These are phyloP conservation scores for Raddia distichophylla DNA, from an alignment of 176 grass and related monocot genomes.

Conservation along the genomic window DNA sequence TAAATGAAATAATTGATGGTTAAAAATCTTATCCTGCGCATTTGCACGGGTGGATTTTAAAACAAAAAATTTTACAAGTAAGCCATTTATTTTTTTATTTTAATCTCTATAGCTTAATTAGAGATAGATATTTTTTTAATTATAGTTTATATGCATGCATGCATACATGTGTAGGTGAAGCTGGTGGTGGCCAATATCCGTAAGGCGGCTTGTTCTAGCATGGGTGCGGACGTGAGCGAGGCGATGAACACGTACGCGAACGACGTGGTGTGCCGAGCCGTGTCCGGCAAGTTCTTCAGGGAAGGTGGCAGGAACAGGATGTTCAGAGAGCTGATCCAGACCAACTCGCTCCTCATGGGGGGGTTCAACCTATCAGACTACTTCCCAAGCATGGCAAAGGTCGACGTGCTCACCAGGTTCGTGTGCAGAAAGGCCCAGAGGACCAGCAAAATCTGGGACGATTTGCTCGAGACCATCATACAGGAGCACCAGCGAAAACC, in stretches of 20 bases:
- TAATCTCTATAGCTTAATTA: no score
- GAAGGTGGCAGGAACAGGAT: slow-evolving; percentile 24
- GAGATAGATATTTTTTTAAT: no score
- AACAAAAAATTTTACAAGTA: no score
- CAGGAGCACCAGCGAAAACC: slow-evolving; percentile 1
- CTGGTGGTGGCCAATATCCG: background rate
- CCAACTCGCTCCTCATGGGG: background rate
- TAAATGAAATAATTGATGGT: no score
- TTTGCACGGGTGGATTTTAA: no score
- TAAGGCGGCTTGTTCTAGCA: background rate
- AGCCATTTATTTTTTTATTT: no score
- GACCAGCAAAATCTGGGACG: slow-evolving; percentile 23
- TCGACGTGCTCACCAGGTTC: background rate
- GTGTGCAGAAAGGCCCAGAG: background rate
- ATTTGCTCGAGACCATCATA: slow-evolving; percentile 32
- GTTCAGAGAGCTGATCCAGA: background rate
- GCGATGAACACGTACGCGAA: slow-evolving; percentile 6
- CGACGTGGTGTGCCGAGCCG: slow-evolving; percentile 38
- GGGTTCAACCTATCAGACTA: slow-evolving; percentile 21
- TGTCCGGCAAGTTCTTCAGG: slow-evolving; percentile 36
- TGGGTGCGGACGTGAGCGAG: slow-evolving; percentile 29
- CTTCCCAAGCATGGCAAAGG: slow-evolving; percentile 15
- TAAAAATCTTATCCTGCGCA: no score
- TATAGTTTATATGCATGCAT: no score
- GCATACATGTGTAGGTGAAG: background rate